Evolutionary conservation across 306 rosid species (phyloP).

Genomic region (Abrus pulchellus): DNA sequence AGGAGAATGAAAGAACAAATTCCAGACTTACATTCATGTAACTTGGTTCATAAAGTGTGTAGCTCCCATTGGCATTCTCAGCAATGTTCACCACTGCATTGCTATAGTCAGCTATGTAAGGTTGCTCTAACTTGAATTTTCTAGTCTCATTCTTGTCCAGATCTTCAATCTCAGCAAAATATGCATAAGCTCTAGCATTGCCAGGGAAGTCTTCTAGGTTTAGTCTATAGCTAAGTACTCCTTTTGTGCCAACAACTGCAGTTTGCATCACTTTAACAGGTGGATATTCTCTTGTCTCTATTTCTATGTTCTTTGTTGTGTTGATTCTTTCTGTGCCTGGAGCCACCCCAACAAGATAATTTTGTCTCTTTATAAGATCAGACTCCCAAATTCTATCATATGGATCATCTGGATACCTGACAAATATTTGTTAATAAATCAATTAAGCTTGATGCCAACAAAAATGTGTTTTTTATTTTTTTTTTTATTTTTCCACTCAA

Average conservation of each 20-base stretch:
- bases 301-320: slow-evolving; percentile 66
- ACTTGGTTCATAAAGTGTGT: slow-evolving; percentile 95
- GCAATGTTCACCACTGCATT: slow-evolving; percentile 92
- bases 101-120: slow-evolving; percentile 71
- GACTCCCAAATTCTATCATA: slow-evolving; percentile 98
- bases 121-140: slow-evolving; percentile 81
- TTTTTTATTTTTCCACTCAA: background rate
- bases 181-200: slow-evolving; percentile 87
- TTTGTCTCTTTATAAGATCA: slow-evolving; percentile 88
- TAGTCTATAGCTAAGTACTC: slow-evolving; percentile 74
- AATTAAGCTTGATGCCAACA: background rate
- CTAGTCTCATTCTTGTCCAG: slow-evolving; percentile 74
- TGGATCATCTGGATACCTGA: slow-evolving; percentile 98
- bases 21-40: slow-evolving; percentile 90
- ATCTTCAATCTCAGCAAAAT: slow-evolving; percentile 86
- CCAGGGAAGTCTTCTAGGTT: slow-evolving; percentile 90
- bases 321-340: slow-evolving; percentile 85
- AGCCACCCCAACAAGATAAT: slow-evolving; percentile 90
- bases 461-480: background rate
- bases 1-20: slow-evolving; percentile 87
- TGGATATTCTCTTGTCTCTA: slow-evolving; percentile 76
- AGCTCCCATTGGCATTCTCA: slow-evolving; percentile 94
- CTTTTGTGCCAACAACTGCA: slow-evolving; percentile 82
- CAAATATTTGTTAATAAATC: slow-evolving; percentile 40
- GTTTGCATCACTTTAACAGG: slow-evolving; percentile 93